Evolutionary conservation across 148 eudicot species (phyloP), one percentile per base, ranked within the genome.

Genomic region (Diospyros kaki): DNA sequence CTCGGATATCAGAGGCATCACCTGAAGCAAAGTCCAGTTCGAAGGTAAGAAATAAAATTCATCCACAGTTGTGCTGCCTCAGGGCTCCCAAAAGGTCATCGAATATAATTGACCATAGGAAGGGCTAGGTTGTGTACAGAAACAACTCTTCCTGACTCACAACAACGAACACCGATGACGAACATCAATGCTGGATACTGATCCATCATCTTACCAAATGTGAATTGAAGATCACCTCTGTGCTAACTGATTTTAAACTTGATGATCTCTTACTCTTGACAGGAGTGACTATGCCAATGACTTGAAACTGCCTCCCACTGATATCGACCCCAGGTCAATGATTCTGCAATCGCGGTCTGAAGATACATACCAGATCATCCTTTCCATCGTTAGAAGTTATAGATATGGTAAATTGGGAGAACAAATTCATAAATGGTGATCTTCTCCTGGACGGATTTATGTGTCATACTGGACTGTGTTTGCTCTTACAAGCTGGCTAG

Each of bases 1-100:
- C 71, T 18, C 77, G 87, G 66, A 80, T 82, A 69, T 55, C 83
- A 40, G 89, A 86, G 45, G 72, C 76, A 48, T 68, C 76, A 10
- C 65, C 11, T 7, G 83, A 81, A 73, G 77, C 69, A 40, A 54
- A 78, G 14, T 48, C 77, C 15, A 61, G 44, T 67, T 55, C 75
- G 45, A 51, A 76, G 82, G 85, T 76, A 78, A 59, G 69, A 28
- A 28, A 66, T 41, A 64, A 58, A 64, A 10, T 9, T 58, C 12
- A 13, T 11, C 13, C 44, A 4, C 51, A 14, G 17, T 6, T 58
- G 9, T 70, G 61, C 40, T 17, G 46, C 40, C 54, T 53, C 46
- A 12, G 28, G 28, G 28, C 28, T 28, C 28, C 28, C 28, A 0
- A 28, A 28, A 28, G 28, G 28, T 28, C 28, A 28, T 28, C 28